These are phyloP conservation scores for Euphorbia tirucalli DNA, from an alignment of 345 rosid genomes.

Conservation along the genomic window DNA sequence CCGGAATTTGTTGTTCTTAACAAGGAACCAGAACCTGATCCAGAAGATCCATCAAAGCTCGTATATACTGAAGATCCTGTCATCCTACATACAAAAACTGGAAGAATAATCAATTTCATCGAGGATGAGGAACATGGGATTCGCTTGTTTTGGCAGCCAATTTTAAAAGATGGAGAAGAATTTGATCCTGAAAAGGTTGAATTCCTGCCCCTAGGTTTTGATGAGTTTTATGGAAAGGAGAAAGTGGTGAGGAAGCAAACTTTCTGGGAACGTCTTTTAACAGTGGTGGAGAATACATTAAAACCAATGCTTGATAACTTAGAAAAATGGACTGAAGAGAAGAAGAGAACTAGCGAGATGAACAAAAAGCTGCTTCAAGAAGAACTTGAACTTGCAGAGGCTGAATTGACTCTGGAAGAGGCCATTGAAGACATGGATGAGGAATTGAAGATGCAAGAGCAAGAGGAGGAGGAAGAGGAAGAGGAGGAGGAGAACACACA, in stretches of 20 bases:
- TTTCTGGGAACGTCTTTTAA: conserved; percentile 42
- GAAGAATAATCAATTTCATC: conserved; percentile 68
- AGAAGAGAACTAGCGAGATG: conserved; percentile 59
- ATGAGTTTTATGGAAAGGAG: conserved; percentile 76
- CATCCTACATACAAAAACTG: conserved; percentile 77
- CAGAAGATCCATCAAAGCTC: conserved; percentile 73
- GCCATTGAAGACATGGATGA: conserved; percentile 86
- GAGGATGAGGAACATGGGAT: conserved; percentile 86
- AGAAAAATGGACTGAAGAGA: conserved; percentile 79
- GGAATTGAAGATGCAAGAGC: conserved; percentile 54
- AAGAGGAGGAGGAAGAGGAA: conserved; percentile 58
- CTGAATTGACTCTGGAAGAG: conserved; percentile 86
- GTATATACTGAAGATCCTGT: conserved; percentile 71
- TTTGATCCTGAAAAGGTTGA: conserved; percentile 56
- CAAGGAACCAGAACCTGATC: conserved; percentile 87
- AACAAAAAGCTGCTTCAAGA: conserved; percentile 56
- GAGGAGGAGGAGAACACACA: conserved; percentile 60
- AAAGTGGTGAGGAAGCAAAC: conserved; percentile 41
- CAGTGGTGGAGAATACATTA: conserved; percentile 46
- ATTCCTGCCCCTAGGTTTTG: conserved; percentile 87
- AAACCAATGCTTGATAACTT: conserved; percentile 51
- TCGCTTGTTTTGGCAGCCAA: conserved; percentile 88
- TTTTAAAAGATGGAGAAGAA: conserved; percentile 68
- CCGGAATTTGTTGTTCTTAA: conserved; percentile 78
- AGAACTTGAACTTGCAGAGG: conserved; percentile 76